Evolutionary conservation across 352 stramenopile species (phyloP), one percentile per base, ranked within the genome.

Genomic region (Plasmopara viticola): DNA sequence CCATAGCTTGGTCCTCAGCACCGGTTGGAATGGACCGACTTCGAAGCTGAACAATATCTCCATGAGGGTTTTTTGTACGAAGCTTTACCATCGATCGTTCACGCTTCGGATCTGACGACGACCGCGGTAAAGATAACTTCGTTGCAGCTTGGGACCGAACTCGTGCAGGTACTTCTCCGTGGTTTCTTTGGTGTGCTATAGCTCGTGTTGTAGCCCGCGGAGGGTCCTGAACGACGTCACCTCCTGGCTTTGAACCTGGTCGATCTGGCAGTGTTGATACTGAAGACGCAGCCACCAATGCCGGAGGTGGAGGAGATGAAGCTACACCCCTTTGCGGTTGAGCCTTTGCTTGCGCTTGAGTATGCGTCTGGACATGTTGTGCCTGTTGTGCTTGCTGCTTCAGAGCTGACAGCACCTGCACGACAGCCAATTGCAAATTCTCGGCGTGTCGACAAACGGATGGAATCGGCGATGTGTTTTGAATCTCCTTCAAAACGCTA

Each of bases 361-460:
- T 17, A 13, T 41, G 44, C 31, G 31, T 13, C 18, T 41, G 37
- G 2, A 15, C 7, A 41, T 17, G 8, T 41, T 66, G 58, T 0
- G 53, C 43, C 47, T 60, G 51, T 15, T 68, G 65, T 12, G 64
- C 60, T 42, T 81, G 73, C 48, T 82, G 66, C 17, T 74, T 68
- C 44, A 83, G 73, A 15, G 62, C 49, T 6, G 74, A 78, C 14
- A 91, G 62, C 33, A 91, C 29, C 37, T 90, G 76, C 9, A 66
- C 62, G 1, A 91, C 80, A 9, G 66, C 75, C 8, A 86, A 33
- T 4, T 91, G 53, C 39, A 94, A 60, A 33, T 62, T 87, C 30
- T 91, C 79, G 2, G 81, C 81, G 31, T 92, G 84, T 35, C 80
- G 66, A 9, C 76, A 70, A 60, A 92, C 90, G 14, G 81, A 92